Evolutionary conservation across 805 yeast genomes (phyloP).

Genomic region (Metschnikowia rubicola): DNA sequence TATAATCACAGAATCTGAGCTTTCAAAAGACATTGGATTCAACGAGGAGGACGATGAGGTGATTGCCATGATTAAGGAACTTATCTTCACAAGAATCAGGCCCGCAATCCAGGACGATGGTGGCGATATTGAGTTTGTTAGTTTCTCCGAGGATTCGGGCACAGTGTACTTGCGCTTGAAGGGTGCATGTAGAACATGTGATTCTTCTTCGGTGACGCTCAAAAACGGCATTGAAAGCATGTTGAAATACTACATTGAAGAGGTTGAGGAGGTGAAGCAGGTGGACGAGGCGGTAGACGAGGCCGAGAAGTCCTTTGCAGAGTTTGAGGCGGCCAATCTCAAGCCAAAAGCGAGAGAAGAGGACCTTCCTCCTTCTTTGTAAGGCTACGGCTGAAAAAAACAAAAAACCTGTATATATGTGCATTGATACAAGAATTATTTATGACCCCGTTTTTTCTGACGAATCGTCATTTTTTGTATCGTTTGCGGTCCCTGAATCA

Average conservation of each 20-base stretch:
- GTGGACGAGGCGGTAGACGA: conserved; percentile 38
- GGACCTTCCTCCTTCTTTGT: conserved; percentile 16
- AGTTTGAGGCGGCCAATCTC: conserved; percentile 22
- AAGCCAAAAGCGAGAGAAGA: conserved; percentile 28
- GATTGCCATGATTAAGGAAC: conserved; percentile 63
- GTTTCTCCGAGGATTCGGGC: conserved; percentile 52
- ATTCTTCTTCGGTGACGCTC: conserved; percentile 60
- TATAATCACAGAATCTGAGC: conserved; percentile 33
- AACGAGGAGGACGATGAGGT: conserved; percentile 65
- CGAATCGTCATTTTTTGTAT: too few species aligned
- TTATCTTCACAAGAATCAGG: conserved; percentile 65
- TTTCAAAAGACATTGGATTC: conserved; percentile 40
- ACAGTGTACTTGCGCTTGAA: conserved; percentile 54
- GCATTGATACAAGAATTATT: too few species aligned
- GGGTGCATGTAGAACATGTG: conserved; percentile 76
- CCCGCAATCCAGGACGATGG: conserved; percentile 78
- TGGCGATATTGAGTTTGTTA: conserved; percentile 67
- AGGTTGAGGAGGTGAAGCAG: conserved; percentile 55
- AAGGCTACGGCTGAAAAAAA: not conserved
- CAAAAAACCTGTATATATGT: too few species aligned
- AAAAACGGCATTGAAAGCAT: conserved; percentile 68
- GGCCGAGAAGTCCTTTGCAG: conserved; percentile 14
- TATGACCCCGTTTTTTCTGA: too few species aligned
- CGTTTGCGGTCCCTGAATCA: too few species aligned
- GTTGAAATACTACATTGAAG: conserved; percentile 69